Percentiles rank a stretch among this genome's conserved stretches.
These are phyloP conservation scores for Silybum marianum DNA, from an alignment of 129 eudicot species.

Conservation along the genomic window DNA sequence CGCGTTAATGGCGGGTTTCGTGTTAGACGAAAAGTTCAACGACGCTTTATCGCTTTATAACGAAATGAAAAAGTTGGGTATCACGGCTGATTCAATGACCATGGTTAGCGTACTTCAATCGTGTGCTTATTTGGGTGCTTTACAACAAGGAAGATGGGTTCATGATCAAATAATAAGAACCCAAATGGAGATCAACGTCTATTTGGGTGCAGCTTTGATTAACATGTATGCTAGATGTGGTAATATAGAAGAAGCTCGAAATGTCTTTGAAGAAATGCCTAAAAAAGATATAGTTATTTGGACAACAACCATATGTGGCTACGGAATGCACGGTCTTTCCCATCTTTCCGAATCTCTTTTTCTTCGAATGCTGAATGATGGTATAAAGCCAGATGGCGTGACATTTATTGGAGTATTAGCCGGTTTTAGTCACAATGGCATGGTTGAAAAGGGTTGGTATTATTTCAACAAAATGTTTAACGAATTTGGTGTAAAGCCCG, in stretches of 20 bases:
- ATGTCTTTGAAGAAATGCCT: slow-evolving; percentile 41
- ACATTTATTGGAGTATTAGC: slow-evolving; percentile 53
- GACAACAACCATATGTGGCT: slow-evolving; percentile 61
- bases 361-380: slow-evolving; percentile 44
- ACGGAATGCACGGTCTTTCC: slow-evolving; percentile 58
- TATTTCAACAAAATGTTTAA: slow-evolving; percentile 43
- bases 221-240: slow-evolving; percentile 44
- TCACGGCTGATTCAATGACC: slow-evolving; percentile 25
- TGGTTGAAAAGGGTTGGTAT: slow-evolving; percentile 55
- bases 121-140: slow-evolving; percentile 34
- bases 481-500: slow-evolving; percentile 41
- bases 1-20: slow-evolving; percentile 29
- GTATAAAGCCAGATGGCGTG: slow-evolving; percentile 51
- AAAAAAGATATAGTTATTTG: slow-evolving; percentile 51
- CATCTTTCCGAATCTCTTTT: slow-evolving; percentile 47
- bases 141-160: slow-evolving; percentile 43
- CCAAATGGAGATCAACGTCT: slow-evolving; percentile 26
- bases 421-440: slow-evolving; percentile 62
- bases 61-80: slow-evolving; percentile 26
- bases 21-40: slow-evolving; percentile 21
- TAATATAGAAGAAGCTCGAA: slow-evolving; percentile 36
- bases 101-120: slow-evolving; percentile 34
- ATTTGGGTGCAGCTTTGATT: slow-evolving; percentile 34
- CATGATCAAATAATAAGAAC: slow-evolving; percentile 31
- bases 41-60: slow-evolving; percentile 20